Conservation (phyloP, 2,329 filamentous ascomycete species). For the Pseudogymnoascus sp. region DNA sequence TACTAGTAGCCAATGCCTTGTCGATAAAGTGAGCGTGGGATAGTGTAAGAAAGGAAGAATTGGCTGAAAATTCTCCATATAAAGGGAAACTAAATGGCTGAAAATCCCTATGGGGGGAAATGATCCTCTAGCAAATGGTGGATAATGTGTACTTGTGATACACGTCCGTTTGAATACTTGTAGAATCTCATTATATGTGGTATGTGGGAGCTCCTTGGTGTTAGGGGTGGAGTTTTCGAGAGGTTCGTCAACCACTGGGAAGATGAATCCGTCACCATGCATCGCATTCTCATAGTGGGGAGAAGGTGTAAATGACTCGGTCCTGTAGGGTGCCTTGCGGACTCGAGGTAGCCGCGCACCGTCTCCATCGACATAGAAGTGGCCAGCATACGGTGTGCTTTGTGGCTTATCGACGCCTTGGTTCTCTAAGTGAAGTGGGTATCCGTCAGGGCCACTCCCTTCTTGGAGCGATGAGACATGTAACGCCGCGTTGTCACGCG, state of each 20-base stretch:
- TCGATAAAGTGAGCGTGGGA: constrained; percentile 31
- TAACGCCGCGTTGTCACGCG: neutral
- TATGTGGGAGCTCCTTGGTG: constrained; percentile 13
- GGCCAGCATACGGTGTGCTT: constrained; percentile 16
- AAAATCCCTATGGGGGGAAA: constrained; percentile 18
- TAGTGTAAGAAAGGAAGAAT: constrained; percentile 35
- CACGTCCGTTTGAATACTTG: constrained; percentile 18
- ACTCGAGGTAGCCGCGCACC: constrained; percentile 22
- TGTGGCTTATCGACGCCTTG: constrained; percentile 11
- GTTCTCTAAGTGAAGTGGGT: neutral
- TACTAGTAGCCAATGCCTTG: constrained; percentile 34
- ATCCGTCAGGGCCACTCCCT: neutral
- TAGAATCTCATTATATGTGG: constrained; percentile 17
- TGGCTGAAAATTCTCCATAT: constrained; percentile 33
- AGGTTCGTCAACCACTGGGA: constrained; percentile 10
- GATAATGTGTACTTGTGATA: constrained; percentile 15
- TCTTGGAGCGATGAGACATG: neutral
- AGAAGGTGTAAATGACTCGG: constrained; percentile 12
- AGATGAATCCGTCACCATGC: constrained; percentile 2
- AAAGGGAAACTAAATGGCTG: constrained; percentile 28
- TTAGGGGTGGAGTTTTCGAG: neutral
- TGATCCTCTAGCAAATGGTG: constrained; percentile 12
- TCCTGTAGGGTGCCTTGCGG: constrained; percentile 18
- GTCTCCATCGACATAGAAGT: constrained; percentile 24
- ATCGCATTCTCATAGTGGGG: neutral